Evolutionary conservation across 495 filamentous ascomycete species (phyloP).

Genomic region (Hyphodiscus hymeniophilus): DNA sequence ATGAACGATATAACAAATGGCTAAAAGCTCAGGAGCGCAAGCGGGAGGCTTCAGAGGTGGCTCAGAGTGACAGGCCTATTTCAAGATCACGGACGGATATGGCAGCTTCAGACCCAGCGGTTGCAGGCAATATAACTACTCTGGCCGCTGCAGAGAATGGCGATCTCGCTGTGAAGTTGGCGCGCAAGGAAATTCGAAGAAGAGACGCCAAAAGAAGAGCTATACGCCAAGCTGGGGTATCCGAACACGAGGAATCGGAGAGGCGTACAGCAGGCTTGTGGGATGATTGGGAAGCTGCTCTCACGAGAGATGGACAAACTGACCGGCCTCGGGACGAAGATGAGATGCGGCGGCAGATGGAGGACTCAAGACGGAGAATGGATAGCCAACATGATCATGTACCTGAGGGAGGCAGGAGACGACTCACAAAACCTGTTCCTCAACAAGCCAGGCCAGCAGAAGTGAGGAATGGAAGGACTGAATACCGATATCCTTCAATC

Average conservation of each 20-base stretch:
- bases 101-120: slow-evolving; percentile 38
- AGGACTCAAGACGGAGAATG: slow-evolving; percentile 32
- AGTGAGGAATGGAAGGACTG: slow-evolving; percentile 11
- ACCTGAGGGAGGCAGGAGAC: slow-evolving; percentile 1
- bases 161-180: slow-evolving; percentile 71
- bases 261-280: slow-evolving; percentile 55
- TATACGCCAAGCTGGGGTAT: slow-evolving; percentile 44
- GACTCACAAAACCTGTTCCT: slow-evolving; percentile 8
- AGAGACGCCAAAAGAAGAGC: slow-evolving; percentile 33
- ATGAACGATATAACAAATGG: slow-evolving; percentile 50
- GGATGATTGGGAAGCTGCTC: slow-evolving; percentile 43
- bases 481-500: slow-evolving; percentile 43
- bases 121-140: slow-evolving; percentile 34
- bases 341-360: slow-evolving; percentile 41
- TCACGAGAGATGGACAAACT: slow-evolving; percentile 17
- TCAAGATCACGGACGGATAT: slow-evolving; percentile 25
- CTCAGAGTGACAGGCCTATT: slow-evolving; percentile 4
- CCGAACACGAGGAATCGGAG: slow-evolving; percentile 42
- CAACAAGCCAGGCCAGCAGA: neutral
- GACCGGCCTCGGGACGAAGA: slow-evolving; percentile 27
- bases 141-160: slow-evolving; percentile 64
- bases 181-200: slow-evolving; percentile 63
- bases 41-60: slow-evolving; percentile 8
- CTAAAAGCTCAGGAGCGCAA: slow-evolving; percentile 29
- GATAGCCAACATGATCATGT: slow-evolving; percentile 27